Base-by-base conservation (phyloP, 164 flowering plant genomes). In the Vitis rupestris region DNA sequence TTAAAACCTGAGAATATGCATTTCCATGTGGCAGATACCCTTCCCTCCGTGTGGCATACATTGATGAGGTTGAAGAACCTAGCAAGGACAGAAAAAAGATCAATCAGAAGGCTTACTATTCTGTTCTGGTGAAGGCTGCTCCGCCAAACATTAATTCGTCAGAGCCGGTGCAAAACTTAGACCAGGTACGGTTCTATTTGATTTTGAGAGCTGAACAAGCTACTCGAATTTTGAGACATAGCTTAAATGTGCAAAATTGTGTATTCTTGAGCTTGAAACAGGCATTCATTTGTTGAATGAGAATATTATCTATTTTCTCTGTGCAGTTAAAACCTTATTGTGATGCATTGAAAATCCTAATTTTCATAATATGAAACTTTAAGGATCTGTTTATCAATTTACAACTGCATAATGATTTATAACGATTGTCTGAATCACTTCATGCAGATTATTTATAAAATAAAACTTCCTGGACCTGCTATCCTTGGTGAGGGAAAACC, bases 401-500 rank as follows among this genome's bases (percentile, higher is more conserved):
- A 2, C 8, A 6, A 14, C 27, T 17, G 48, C 61, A 57, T 4
- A 57, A 49, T 52, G 17, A 13, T 47, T 65, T 50, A 57, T 4
- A 57, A 58, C 31, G 17, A 13, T 51, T 65, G 55, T 59, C 56
- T 60, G 16, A 16, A 68, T 61, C 23, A 58, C 48, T 16, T 11
- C 67, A 4, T 64, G 50, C 82, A 94, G 97, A 88, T 86, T 47
- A 87, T 95, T 65, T 95, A 95, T 79, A 78, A 81, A n/a, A 95
- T 95, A 65, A 95, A 88, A 79, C 96, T 95, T 70, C 99, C 98
- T 0, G 98, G 98, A 50, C 94, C 87, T 68, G 92, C 98, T 19
- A 93, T 92, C 31, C 73, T 95, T 74, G 98, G 99, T 52, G 98
- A 96, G 80, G 99, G 99, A 52, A 96, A 96, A 76, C 98, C 98